Conservation (phyloP, 2,329 filamentous ascomycete species). For the Arachnopeziza araneosa region DNA sequence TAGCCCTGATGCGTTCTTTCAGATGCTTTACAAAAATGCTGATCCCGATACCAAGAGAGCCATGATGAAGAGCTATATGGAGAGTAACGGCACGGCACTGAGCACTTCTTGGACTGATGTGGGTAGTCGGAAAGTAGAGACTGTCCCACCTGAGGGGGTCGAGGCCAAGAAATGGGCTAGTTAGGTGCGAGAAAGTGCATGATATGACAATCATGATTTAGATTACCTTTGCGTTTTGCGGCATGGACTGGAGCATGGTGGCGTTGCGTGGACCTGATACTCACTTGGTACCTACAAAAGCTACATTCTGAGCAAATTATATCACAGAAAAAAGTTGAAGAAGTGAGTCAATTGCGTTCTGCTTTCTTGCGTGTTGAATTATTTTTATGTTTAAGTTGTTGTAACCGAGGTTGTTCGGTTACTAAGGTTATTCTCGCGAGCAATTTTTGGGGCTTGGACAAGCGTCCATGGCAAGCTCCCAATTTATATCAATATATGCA, state of each 20-base stretch:
- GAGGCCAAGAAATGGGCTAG: constrained; percentile 65
- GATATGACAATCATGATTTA: neutral
- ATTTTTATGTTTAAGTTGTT: too few species aligned
- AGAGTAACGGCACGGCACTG: constrained; percentile 88
- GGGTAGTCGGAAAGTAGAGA: constrained; percentile 63
- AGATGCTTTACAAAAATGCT: constrained; percentile 73
- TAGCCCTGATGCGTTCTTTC: constrained; percentile 80
- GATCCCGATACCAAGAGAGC: constrained; percentile 78
- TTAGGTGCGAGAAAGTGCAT: neutral
- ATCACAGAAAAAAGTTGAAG: neutral
- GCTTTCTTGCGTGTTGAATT: neutral
- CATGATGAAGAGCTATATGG: constrained; percentile 96
- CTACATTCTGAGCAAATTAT: neutral
- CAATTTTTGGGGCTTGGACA: neutral
- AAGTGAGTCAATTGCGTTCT: neutral
- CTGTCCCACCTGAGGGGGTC: constrained; percentile 68
- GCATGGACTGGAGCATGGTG: neutral
- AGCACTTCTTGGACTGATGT: constrained; percentile 93
- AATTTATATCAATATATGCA: neutral
- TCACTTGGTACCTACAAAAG: neutral
- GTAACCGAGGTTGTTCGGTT: neutral
- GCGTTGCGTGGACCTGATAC: neutral
- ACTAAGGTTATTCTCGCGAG: neutral
- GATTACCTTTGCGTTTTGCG: neutral
- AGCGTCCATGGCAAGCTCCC: neutral